Evolutionary conservation across 1,139 yeast genomes (phyloP), one percentile per base, ranked within the genome.

Genomic region (Hanseniaspora sp.): DNA sequence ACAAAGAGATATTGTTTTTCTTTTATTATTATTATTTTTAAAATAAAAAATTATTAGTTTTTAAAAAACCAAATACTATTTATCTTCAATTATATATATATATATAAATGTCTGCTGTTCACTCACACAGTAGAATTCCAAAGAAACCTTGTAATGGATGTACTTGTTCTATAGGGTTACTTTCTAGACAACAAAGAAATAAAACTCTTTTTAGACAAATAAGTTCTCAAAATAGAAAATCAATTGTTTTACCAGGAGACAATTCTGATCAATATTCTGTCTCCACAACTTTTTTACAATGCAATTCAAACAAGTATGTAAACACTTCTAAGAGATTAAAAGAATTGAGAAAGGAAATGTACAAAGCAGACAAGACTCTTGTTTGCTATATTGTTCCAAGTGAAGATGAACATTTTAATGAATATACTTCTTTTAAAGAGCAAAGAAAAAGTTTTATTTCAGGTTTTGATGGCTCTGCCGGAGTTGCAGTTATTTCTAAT

Each of bases 401-500:
- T 45, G 96, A 87, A 68, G 98, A 92, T 67, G 95, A 85, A 60
- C 98, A 92, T 69, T 95, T 86, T 70, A 81, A 88, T 29, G 97
- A 92, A 69, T 92, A 90, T 63, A 94, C 88, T 23, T 76, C 92
- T 0, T 70, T 77, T 2, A 76, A 78, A 41, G 97, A 92, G 67
- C 90, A 86, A 69, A 82, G 92, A 64, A 76, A 97, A 61, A 79
- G 82, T 54, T 90, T 85, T 61, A 85, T 92, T 49, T 80, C 92
- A 30, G 95, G 95, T 0, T 92, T 92, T 70, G 84, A 86, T 56
- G 99, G 99, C 5, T 83, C 95, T 56, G 96, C 97, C 1, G 99
- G 98, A 55, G 76, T 88, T 42, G 98, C 97, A 3, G 76, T 94
- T 43, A 74, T 92, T 44, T 83, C 96, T 1, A 72, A 88, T 60